Conservation (phyloP, 768 basidiomycete genomes). For the Cystofilobasidium bisporidii region DNA sequence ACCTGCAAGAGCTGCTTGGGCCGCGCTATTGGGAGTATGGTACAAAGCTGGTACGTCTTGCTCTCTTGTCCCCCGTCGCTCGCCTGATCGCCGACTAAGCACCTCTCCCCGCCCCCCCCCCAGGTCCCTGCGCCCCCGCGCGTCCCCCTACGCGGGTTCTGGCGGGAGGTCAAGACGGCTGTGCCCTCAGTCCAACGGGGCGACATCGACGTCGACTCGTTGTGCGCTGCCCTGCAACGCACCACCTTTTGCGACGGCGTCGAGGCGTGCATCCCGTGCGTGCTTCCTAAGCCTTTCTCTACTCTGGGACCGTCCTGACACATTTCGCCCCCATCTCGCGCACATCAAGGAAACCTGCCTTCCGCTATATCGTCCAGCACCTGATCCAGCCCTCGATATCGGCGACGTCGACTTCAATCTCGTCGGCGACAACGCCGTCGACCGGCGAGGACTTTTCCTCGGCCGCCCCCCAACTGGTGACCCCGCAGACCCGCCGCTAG, state of each 20-base stretch:
- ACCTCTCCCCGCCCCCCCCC: neutral
- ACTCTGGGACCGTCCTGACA: neutral
- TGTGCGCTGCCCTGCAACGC: neutral
- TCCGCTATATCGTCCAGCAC: neutral
- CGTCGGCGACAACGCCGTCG: too few relatives aligned
- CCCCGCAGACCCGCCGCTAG: too few relatives aligned
- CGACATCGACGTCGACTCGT: neutral
- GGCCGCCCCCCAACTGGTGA: too few relatives aligned
- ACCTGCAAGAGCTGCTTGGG: neutral
- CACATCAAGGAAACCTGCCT: neutral
- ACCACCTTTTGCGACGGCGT: neutral
- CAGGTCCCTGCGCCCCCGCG: neutral
- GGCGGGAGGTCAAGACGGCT: neutral
- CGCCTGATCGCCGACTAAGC: neutral
- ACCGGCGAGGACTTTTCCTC: too few relatives aligned
- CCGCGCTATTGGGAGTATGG: neutral
- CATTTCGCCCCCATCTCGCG: too few relatives aligned
- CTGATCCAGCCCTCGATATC: neutral
- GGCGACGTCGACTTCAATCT: too few relatives aligned
- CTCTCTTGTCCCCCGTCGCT: neutral
- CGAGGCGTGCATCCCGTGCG: conserved; percentile 3
- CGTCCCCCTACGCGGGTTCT: neutral
- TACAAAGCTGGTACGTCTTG: neutral
- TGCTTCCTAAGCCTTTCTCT: neutral
- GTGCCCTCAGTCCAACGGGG: neutral